These are phyloP conservation scores for Chlorella sp. DNA, from an alignment of 139 green algal genomes.

Conservation along the genomic window DNA sequence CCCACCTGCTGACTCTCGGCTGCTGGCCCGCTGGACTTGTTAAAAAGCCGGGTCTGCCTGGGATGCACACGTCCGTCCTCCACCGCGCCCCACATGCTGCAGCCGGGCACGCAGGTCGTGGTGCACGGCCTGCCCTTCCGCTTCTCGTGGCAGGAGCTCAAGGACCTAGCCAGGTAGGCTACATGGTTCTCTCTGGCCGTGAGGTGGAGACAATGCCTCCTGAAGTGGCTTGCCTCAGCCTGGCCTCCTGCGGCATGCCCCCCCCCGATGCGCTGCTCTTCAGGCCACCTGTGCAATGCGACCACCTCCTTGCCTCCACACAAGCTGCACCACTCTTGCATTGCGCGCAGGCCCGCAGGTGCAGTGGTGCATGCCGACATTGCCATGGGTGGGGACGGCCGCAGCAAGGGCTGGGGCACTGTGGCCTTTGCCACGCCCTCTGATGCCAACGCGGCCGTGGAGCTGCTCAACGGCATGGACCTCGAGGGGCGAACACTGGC, in stretches of 20 bases:
- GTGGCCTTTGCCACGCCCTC: slow-evolving; percentile 72
- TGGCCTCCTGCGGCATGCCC: no score
- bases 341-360: slow-evolving; percentile 31
- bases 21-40: not conserved
- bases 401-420: slow-evolving; percentile 80
- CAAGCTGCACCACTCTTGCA: no score
- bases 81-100: not conserved
- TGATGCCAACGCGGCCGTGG: slow-evolving; percentile 63
- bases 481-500: slow-evolving; percentile 46
- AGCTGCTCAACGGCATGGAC: slow-evolving; percentile 39
- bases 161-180: slow-evolving; percentile 56
- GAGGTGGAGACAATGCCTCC: no score
- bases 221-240: not conserved
- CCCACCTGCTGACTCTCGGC: not conserved
- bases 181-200: no score
- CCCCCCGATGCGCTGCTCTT: no score
- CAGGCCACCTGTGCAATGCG: no score
- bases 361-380: slow-evolving; percentile 58
- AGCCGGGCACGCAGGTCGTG: slow-evolving; percentile 60
- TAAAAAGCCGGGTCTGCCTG: no score
- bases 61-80: no score
- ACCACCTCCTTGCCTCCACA: no score
- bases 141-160: slow-evolving; percentile 65
- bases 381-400: slow-evolving; percentile 40
- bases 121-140: slow-evolving; percentile 73